Evolutionary conservation across 1,284 basidiomycete species (phyloP), one percentile per base, ranked within the genome.

Genomic region (Caloboletus firmus): DNA sequence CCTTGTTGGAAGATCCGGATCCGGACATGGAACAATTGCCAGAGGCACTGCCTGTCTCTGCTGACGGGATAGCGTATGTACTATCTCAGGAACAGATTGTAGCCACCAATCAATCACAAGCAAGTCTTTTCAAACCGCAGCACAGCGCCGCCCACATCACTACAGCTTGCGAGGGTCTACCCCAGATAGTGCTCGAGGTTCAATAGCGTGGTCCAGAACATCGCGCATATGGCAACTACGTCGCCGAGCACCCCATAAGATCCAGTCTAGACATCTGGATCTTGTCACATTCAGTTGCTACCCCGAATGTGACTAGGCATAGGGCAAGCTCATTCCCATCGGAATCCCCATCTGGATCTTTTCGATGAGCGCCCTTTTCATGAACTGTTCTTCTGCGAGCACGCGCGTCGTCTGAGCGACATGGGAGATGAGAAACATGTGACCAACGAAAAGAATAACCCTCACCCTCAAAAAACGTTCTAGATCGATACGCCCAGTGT

Each of bases 371-470:
- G 93, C 93, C 62, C 93, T 83, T 74, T 93, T 93, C 85, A 91
- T 87, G 70, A 95, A 98, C 68, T 98, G 95, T 70, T 98, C 95
- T 73, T 95, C 87, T 40, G 93, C 93, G 44, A 98, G 80, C 47
- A 88, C 80, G 57, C 95, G 85, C 12, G 90, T 90, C 44, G 88
- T 88, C 93, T 95, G 68, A 60, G 49, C 54, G 51, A 63, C 60
- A 63, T 43, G 51, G 36, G 54, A 51, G 49, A 56, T 65, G 60
- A 65, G 61, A 50, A 26, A 52, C 53, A 60, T 63, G 67, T 58
- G 71, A 59, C 40, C 50, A 31, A 49, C 37, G 58, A 31, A 55
- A 52, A 54, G 53, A 57, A 59, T 54, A 50, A 51, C 40, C 72
- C 86, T 63, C 69, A 91, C 93, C 76, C 93, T 87, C 56, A 96